Evolutionary conservation across 148 eudicot genomes (phyloP).

Genomic region (Rhododendron kiyosumense): DNA sequence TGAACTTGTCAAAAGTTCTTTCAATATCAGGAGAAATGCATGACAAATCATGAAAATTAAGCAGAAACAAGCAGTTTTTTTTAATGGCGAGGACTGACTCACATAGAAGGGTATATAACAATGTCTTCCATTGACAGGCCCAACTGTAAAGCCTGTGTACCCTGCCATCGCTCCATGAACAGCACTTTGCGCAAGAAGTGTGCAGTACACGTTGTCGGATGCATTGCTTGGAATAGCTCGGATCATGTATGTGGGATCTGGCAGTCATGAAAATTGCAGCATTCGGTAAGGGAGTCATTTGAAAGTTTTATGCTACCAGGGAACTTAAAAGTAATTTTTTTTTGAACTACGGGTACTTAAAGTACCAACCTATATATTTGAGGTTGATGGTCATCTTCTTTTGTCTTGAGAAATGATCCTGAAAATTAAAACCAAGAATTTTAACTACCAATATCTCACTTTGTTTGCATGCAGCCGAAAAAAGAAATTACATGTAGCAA

Average conservation of each 20-base stretch:
- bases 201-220: slow-evolving; percentile 88
- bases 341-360: no score
- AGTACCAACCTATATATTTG: slow-evolving; percentile 71
- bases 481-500: background rate
- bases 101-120: slow-evolving; percentile 87
- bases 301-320: background rate
- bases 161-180: slow-evolving; percentile 99
- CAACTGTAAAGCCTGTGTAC: slow-evolving; percentile 79
- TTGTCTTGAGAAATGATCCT: slow-evolving; percentile 33
- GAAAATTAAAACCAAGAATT: slow-evolving; percentile 11
- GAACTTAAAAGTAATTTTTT: background rate
- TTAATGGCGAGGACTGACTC: slow-evolving; percentile 28
- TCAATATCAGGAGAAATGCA: background rate
- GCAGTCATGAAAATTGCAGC: slow-evolving; percentile 1
- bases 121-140: slow-evolving; percentile 90
- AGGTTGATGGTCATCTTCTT: slow-evolving; percentile 34
- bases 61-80: background rate
- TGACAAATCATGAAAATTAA: slow-evolving; percentile 26
- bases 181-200: slow-evolving; percentile 97
- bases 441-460: background rate
- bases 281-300: slow-evolving; percentile 8
- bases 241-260: slow-evolving; percentile 99
- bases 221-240: slow-evolving; percentile 98
- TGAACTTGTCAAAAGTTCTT: slow-evolving; percentile 4
- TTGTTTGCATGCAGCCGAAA: background rate